Conservation (phyloP, 2,329 filamentous ascomycete genomes). For the Penicillium sp. region DNA sequence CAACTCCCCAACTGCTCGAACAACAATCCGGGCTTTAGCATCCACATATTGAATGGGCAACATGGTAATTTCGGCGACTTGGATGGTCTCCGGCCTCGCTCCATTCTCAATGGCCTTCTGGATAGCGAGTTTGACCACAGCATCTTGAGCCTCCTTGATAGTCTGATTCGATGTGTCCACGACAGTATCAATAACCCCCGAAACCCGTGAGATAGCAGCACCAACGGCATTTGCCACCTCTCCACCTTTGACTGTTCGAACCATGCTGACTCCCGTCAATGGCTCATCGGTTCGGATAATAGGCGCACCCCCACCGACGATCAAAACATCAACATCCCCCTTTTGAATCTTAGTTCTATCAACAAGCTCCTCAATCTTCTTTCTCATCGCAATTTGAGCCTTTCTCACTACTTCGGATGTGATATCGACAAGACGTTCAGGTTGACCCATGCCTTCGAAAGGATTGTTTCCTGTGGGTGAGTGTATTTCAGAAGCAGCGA, state of each 20-base stretch:
- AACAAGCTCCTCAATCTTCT: slow-evolving; percentile 56
- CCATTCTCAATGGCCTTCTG: slow-evolving; percentile 11
- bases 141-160: slow-evolving; percentile 8
- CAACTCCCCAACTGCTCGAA: slow-evolving; percentile 35
- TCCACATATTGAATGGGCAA: slow-evolving; percentile 41
- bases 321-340: slow-evolving; percentile 58
- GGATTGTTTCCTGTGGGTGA: background rate
- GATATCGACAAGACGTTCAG: slow-evolving; percentile 7
- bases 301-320: slow-evolving; percentile 64
- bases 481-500: slow-evolving; percentile 36
- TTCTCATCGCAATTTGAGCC: slow-evolving; percentile 46
- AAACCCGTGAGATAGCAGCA: slow-evolving; percentile 62
- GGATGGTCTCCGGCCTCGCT: slow-evolving; percentile 33
- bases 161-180: slow-evolving; percentile 7
- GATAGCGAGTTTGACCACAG: slow-evolving; percentile 1
- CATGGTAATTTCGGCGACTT: slow-evolving; percentile 38
- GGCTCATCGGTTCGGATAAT: slow-evolving; percentile 52
- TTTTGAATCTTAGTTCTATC: slow-evolving; percentile 65
- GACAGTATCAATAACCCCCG: slow-evolving; percentile 34
- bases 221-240: slow-evolving; percentile 66
- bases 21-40: slow-evolving; percentile 23
- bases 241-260: slow-evolving; percentile 58
- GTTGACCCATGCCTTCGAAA: slow-evolving; percentile 1
- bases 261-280: slow-evolving; percentile 55
- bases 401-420: slow-evolving; percentile 28